A percentile compares a stretch with the other conserved stretches of the same genome.
Conservation (phyloP, 208 protist genomes). For the Acanthamoeba lenticulata region DNA sequence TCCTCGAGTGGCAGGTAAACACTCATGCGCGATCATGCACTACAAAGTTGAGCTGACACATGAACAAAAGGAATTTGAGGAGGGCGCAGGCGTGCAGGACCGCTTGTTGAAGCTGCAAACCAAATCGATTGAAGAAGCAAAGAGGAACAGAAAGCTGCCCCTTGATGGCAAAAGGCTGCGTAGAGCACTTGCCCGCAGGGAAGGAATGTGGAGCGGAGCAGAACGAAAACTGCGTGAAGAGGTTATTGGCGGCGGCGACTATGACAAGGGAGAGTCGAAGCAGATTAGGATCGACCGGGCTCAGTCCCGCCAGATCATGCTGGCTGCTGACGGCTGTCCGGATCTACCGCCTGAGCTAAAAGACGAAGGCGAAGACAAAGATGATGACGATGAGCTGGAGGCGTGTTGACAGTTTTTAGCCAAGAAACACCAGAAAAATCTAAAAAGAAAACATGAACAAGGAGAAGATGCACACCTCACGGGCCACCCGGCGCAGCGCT, state of each 20-base stretch:
- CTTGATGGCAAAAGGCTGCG: neutral
- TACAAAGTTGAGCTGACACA: neutral
- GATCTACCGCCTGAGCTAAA: neutral
- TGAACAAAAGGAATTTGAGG: neutral
- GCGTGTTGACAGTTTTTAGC: too few relatives aligned
- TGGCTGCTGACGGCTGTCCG: neutral
- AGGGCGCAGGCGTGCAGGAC: neutral
- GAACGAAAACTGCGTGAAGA: neutral
- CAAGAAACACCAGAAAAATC: too few relatives aligned
- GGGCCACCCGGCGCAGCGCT: too few relatives aligned
- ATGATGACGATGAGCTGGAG: too few relatives aligned
- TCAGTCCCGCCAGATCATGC: neutral
- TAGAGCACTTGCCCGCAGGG: neutral
- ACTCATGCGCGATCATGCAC: neutral
- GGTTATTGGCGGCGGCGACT: neutral
- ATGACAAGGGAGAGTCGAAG: neutral
- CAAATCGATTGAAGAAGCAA: neutral
- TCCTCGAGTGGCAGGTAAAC: neutral
- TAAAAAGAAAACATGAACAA: too few relatives aligned
- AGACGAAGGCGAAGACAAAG: neutral
- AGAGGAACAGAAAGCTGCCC: neutral
- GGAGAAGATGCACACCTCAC: too few relatives aligned
- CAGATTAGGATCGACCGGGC: neutral
- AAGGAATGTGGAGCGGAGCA: neutral
- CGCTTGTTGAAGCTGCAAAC: neutral